A percentile compares a stretch with the other conserved stretches of the same genome.
Evolutionary conservation across 768 basidiomycete species (phyloP).

Genomic region (Boletus speciosus): DNA sequence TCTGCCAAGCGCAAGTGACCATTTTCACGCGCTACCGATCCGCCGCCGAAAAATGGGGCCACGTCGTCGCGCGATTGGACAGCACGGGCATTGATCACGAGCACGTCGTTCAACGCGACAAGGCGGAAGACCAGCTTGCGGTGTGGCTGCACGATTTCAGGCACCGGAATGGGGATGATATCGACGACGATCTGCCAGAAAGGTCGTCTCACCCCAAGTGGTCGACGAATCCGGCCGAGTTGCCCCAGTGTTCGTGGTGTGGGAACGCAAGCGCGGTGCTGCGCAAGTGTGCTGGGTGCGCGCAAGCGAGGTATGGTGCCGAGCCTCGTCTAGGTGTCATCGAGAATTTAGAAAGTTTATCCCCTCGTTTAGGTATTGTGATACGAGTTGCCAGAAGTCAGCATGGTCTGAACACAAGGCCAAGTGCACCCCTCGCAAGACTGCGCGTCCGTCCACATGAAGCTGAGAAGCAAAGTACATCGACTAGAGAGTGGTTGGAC

Average conservation of each 20-base stretch:
- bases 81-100: conserved; percentile 30
- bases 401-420: conserved; percentile 17
- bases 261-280: conserved; percentile 58
- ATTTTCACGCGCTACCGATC: conserved; percentile 45
- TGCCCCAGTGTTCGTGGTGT: conserved; percentile 64
- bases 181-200: conserved; percentile 29
- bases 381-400: conserved; percentile 13
- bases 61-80: conserved; percentile 38
- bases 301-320: conserved; percentile 34
- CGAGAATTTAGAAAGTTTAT: not conserved
- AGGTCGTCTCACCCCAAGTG: conserved; percentile 42
- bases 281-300: conserved; percentile 49
- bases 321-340: not conserved
- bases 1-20: conserved; percentile 50
- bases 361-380: conserved; percentile 9
- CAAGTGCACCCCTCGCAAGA: conserved; percentile 8
- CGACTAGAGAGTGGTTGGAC: not conserved
- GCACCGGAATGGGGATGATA: conserved; percentile 38
- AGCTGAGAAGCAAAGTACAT: no score
- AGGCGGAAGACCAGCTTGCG: conserved; percentile 53
- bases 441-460: not conserved
- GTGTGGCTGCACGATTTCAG: conserved; percentile 54
- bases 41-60: conserved; percentile 47
- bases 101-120: conserved; percentile 34
- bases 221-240: conserved; percentile 44